phyloP scores from a whole-genome alignment of 371 early-diverging fungal genomes.

The Chytridium lagenaria region DNA sequence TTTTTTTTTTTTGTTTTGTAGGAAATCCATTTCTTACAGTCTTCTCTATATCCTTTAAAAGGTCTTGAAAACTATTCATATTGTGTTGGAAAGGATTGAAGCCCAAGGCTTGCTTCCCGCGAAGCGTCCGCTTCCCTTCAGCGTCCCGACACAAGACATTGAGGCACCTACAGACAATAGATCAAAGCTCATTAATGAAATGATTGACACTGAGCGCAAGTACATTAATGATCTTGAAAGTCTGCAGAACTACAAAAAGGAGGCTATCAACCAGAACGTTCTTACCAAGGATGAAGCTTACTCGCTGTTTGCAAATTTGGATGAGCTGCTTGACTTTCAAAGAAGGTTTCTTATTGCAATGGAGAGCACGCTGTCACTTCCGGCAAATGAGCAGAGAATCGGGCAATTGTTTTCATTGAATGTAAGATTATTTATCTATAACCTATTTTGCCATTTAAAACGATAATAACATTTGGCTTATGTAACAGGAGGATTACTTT shows the following conservation, averaged over 20 bases:
- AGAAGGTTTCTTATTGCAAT: slow-evolving; percentile 90
- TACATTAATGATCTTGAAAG: slow-evolving; percentile 90
- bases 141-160: slow-evolving; percentile 15
- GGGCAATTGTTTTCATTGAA: slow-evolving; percentile 80
- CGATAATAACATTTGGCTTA: background rate
- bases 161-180: slow-evolving; percentile 63
- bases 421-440: slow-evolving; percentile 35
- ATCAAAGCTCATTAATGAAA: slow-evolving; percentile 84
- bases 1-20: slow-evolving; percentile 5
- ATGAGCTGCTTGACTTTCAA: slow-evolving; percentile 93
- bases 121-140: slow-evolving; percentile 46
- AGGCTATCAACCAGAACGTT: slow-evolving; percentile 33
- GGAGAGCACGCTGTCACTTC: slow-evolving; percentile 79
- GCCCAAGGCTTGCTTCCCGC: slow-evolving; percentile 35
- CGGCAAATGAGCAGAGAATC: slow-evolving; percentile 80
- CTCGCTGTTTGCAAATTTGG: slow-evolving; percentile 84
- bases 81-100: slow-evolving; percentile 44
- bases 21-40: background rate
- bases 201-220: slow-evolving; percentile 93
- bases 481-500: slow-evolving; percentile 78
- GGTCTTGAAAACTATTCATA: slow-evolving; percentile 51
- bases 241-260: slow-evolving; percentile 57
- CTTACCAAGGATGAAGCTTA: slow-evolving; percentile 42
- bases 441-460: background rate
- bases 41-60: slow-evolving; percentile 19